Evolutionary conservation across 441 rosid species (phyloP), one percentile per base, ranked within the genome.

Genomic region (Pelargonium citronellum): DNA sequence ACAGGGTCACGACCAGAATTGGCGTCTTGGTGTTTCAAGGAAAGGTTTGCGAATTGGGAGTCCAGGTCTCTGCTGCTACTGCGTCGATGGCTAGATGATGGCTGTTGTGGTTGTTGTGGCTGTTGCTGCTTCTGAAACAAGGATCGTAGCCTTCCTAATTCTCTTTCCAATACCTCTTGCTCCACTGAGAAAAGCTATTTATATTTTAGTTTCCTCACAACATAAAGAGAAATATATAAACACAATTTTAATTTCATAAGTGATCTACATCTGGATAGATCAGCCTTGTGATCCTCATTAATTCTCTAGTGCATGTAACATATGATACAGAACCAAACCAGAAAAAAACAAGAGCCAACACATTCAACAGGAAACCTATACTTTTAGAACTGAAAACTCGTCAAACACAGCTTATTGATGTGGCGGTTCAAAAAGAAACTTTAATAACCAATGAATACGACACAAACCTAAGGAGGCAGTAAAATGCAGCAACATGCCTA

Each of bases 151-250:
- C 99, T 89, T 73, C 91, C 92, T 69, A 91, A 84, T 80, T 95
- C 98, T 80, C 94, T 91, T 83, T 91, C 99, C 82, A 92, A 83
- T 73, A 95, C 87, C 62, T 95, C 96, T 27, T 95, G 99, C 82
- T 95, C 98, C 92, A 95, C 99, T 95, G 88, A 68, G 68, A 55
- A 79, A 22, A 55, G 34, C 41, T 43, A 39, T 9, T 5, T 55
- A 53, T 24, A 34, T 49, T 13, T 53, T 15, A 47, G 55, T 47
- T 34, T 3, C 39, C 39, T 34, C 39, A 34, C 7, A 34, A 5
- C 39, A 34, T 34, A 34, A 27, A 58, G 12, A 53, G 7, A 34
- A 34, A 34, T 5, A 4, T 34, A 34, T 0, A 34, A 34, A 47
- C 11, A 47, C 55, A 47, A 47, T 47, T 47, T 47, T 16, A 47